These are phyloP conservation scores for Hordeum pubiflorum DNA, from an alignment of 202 grass and related monocot genomes.

Conservation along the genomic window DNA sequence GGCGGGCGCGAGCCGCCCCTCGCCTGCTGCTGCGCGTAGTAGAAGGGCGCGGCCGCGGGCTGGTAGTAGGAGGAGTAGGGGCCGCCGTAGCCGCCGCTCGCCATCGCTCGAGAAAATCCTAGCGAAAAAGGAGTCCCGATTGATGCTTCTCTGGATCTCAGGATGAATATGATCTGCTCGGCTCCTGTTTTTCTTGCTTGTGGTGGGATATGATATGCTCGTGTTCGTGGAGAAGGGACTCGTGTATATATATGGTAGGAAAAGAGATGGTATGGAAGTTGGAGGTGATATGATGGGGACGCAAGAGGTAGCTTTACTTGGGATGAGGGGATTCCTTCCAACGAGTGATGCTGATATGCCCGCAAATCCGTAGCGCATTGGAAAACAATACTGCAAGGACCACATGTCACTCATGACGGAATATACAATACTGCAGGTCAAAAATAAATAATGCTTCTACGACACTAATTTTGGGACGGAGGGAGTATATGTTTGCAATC, in stretches of 20 bases:
- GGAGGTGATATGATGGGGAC: constrained; percentile 3
- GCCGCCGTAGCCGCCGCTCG: constrained; percentile 29
- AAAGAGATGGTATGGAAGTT: not conserved
- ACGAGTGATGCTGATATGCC: not conserved
- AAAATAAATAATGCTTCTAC: too few species aligned
- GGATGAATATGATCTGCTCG: not conserved
- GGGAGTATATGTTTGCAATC: too few species aligned
- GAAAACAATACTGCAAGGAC: too few species aligned
- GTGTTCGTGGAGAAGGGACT: constrained; percentile 1
- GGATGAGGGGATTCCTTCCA: constrained; percentile 29
- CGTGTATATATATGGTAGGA: constrained; percentile 19
- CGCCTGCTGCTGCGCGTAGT: constrained; percentile 21
- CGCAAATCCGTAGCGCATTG: too few species aligned
- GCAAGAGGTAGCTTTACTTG: constrained; percentile 28
- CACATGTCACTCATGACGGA: too few species aligned
- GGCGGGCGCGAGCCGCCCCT: not conserved
- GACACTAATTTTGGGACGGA: too few species aligned
- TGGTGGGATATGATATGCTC: not conserved
- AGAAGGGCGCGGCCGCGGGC: constrained; percentile 16
- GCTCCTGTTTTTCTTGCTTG: not conserved
- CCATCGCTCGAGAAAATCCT: constrained; percentile 17
- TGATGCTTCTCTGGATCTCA: not conserved
- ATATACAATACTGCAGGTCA: too few species aligned
- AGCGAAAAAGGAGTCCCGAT: not conserved
- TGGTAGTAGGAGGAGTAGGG: constrained; percentile 43